phyloP scores from a whole-genome alignment of 306 rosid genomes.

The Vigna mungo region DNA sequence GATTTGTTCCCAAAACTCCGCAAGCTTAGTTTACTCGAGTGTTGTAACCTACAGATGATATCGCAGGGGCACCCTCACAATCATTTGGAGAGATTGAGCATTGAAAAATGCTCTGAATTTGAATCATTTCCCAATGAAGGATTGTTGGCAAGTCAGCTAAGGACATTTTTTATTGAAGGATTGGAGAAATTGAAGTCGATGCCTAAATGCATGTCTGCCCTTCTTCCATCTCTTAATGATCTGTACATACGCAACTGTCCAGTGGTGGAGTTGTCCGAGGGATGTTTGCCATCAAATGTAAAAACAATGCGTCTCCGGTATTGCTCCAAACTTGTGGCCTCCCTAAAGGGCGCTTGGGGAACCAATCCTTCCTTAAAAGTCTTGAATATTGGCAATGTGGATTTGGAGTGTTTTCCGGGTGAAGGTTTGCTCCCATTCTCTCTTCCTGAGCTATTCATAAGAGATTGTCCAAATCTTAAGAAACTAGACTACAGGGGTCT shows the following conservation, averaged over 20 bases:
- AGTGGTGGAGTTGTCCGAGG: background rate
- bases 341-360: background rate
- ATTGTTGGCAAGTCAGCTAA: background rate
- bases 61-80: background rate
- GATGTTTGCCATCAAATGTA: conserved; percentile 13
- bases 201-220: background rate
- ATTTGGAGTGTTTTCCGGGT: background rate
- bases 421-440: conserved; percentile 1
- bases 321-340: background rate
- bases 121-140: background rate
- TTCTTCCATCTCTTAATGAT: background rate
- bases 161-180: background rate
- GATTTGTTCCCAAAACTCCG: background rate
- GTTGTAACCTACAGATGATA: background rate
- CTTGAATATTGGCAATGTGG: background rate
- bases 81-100: background rate
- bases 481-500: background rate
- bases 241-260: background rate
- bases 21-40: background rate
- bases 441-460: background rate
- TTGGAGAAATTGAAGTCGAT: background rate
- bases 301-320: background rate
- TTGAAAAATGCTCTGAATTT: background rate
- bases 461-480: background rate
- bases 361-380: background rate